Evolutionary conservation across 495 filamentous ascomycete species (phyloP).

Genomic region (Cladorrhinum samala): DNA sequence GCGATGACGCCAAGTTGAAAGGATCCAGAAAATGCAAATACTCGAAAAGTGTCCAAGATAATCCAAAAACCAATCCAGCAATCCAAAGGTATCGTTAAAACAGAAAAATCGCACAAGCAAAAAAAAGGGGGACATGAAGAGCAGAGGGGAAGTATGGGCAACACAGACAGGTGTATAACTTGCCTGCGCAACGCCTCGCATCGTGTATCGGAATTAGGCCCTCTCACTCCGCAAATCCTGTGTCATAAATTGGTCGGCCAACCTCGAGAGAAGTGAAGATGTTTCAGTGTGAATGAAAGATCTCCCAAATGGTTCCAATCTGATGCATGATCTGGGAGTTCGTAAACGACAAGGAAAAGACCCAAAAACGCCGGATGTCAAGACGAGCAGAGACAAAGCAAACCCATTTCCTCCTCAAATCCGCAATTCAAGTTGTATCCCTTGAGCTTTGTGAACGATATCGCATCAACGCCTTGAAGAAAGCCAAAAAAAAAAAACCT

Average conservation of each 20-base stretch:
- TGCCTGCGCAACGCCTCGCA: conserved; percentile 16
- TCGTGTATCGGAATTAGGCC: conserved; percentile 33
- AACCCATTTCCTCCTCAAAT: conserved; percentile 7
- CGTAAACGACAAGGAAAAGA: conserved; percentile 33
- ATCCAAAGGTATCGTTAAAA: conserved; percentile 18
- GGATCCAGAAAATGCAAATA: conserved; percentile 9
- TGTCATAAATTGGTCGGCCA: conserved; percentile 42
- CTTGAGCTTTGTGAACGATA: conserved; percentile 11
- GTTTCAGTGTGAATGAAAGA: conserved; percentile 19
- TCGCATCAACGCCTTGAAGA: conserved; percentile 12
- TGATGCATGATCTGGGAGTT: conserved; percentile 36
- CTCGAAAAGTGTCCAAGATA: conserved; percentile 14
- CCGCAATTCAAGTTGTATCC: conserved; percentile 11
- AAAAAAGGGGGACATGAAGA: conserved; percentile 18
- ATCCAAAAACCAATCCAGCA: conserved; percentile 9
- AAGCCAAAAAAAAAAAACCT: conserved; percentile 21
- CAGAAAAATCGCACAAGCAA: conserved; percentile 14
- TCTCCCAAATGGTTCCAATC: conserved; percentile 48
- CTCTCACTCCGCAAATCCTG: conserved; percentile 30
- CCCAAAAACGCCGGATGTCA: conserved; percentile 29
- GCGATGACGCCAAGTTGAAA: conserved; percentile 18
- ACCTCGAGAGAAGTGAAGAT: conserved; percentile 47
- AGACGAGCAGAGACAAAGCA: conserved; percentile 2
- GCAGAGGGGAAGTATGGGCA: conserved; percentile 13
- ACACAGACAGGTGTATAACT: conserved; percentile 15